Evolutionary conservation across 371 early-diverging fungal species (phyloP).

Genomic region (Mucor lusitanicus): DNA sequence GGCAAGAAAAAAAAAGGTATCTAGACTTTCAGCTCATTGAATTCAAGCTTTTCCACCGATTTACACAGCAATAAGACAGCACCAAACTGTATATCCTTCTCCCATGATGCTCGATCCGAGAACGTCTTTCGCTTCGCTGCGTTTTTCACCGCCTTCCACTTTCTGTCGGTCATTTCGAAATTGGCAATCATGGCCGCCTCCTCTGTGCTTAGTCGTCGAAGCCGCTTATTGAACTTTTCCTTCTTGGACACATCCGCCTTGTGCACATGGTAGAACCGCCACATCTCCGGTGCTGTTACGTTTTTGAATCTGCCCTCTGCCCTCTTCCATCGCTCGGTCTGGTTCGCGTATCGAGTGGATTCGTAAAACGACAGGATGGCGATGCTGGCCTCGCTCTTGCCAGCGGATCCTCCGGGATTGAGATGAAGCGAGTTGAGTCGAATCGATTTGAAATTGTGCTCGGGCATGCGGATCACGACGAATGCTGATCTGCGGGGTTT

Average conservation of each 20-base stretch:
- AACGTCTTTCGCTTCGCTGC: slow-evolving; percentile 14
- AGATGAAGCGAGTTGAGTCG: slow-evolving; percentile 16
- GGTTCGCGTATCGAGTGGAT: slow-evolving; percentile 20
- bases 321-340: slow-evolving; percentile 12
- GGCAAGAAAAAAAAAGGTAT: not conserved
- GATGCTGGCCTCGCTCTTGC: slow-evolving; percentile 11
- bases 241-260: not conserved
- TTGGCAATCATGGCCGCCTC: slow-evolving; percentile 27
- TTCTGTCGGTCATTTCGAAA: slow-evolving; percentile 27
- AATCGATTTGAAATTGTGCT: slow-evolving; percentile 21
- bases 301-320: not conserved
- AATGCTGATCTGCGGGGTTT: slow-evolving; percentile 21
- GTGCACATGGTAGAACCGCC: slow-evolving; percentile 30
- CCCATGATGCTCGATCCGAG: slow-evolving; percentile 16
- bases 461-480: slow-evolving; percentile 30
- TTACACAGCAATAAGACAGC: slow-evolving; percentile 22
- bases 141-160: slow-evolving; percentile 24
- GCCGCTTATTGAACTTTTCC: slow-evolving; percentile 4
- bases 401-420: slow-evolving; percentile 20
- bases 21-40: slow-evolving; percentile 27
- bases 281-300: slow-evolving; percentile 20
- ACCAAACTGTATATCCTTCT: slow-evolving; percentile 31
- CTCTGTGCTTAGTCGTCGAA: slow-evolving; percentile 24
- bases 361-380: slow-evolving; percentile 25
- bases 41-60: slow-evolving; percentile 24